Percentiles rank a stretch among this genome's conserved stretches.
Evolutionary conservation across 2,329 filamentous ascomycete species (phyloP).

Genomic region (Massarina eburnea): DNA sequence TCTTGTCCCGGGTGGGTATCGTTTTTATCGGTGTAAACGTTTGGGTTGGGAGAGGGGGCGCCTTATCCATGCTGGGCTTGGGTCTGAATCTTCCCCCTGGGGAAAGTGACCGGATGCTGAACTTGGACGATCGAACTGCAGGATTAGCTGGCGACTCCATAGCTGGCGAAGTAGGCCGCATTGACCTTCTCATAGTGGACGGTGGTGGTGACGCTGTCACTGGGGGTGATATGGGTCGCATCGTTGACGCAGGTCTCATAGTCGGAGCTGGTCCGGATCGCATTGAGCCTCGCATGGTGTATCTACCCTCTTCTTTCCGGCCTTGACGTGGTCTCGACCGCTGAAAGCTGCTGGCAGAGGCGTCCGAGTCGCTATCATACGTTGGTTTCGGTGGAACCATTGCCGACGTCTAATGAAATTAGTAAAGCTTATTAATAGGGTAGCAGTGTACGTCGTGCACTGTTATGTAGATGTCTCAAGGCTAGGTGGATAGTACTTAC

Average conservation of each 20-base stretch:
- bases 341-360: slow-evolving; percentile 73
- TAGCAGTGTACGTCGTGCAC: too few relatives aligned
- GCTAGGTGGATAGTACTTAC: too few relatives aligned
- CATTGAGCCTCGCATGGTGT: slow-evolving; percentile 75
- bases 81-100: slow-evolving; percentile 60
- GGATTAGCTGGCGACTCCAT: slow-evolving; percentile 25
- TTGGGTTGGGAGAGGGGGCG: slow-evolving; percentile 14
- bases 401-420: too few relatives aligned
- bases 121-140: slow-evolving; percentile 51
- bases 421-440: too few relatives aligned
- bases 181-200: slow-evolving; percentile 31
- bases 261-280: slow-evolving; percentile 47
- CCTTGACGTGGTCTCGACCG: slow-evolving; percentile 51
- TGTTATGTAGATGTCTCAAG: too few relatives aligned
- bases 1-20: slow-evolving; percentile 23
- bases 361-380: slow-evolving; percentile 47
- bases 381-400: slow-evolving; percentile 21
- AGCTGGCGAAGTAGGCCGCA: slow-evolving; percentile 34
- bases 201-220: slow-evolving; percentile 22
- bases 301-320: slow-evolving; percentile 46
- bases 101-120: slow-evolving; percentile 71
- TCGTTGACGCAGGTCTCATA: slow-evolving; percentile 42
- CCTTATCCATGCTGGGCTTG: slow-evolving; percentile 19
- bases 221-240: slow-evolving; percentile 47
- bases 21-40: slow-evolving; percentile 17